Percentiles rank a stretch among this genome's conserved stretches.
phyloP scores from a whole-genome alignment of 2,329 filamentous ascomycete species.

The Tetracladium maxilliforme region DNA sequence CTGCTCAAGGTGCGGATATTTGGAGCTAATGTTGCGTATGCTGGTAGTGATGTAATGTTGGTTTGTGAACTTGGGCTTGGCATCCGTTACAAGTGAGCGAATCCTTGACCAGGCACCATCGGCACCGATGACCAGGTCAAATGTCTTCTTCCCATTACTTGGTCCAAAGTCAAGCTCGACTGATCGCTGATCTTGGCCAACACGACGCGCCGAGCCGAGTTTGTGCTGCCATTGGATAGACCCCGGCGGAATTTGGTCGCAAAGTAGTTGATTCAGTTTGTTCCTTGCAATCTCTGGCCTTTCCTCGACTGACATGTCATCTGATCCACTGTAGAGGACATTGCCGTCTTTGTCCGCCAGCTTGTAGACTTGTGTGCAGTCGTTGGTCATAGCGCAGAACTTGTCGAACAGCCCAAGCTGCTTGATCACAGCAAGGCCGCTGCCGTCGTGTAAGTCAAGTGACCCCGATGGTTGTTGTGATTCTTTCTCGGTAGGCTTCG shows the following conservation, averaged over 20 bases:
- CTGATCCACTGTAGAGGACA: constrained; percentile 5
- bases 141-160: constrained; percentile 8
- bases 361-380: constrained; percentile 23
- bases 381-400: constrained; percentile 24
- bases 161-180: constrained; percentile 8
- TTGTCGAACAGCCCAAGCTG: constrained; percentile 26
- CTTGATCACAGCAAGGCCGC: constrained; percentile 26
- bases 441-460: constrained; percentile 32
- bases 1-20: too few species aligned
- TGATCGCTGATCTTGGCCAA: constrained; percentile 12
- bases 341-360: constrained; percentile 16
- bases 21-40: too few species aligned
- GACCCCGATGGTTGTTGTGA: too few species aligned
- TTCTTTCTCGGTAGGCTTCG: constrained; percentile 3
- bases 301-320: not conserved
- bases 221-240: constrained; percentile 19
- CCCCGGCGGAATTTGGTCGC: constrained; percentile 11
- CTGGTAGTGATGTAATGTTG: too few species aligned
- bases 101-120: constrained; percentile 25
- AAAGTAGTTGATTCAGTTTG: constrained; percentile 15
- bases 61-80: too few species aligned
- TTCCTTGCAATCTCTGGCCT: constrained; percentile 21
- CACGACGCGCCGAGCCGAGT: too few species aligned
- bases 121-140: constrained; percentile 22
- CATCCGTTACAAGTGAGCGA: constrained; percentile 17